These are phyloP conservation scores for Bryum argenteum DNA, from an alignment of 225 moss, liverwort and hornwort species.

Conservation along the genomic window DNA sequence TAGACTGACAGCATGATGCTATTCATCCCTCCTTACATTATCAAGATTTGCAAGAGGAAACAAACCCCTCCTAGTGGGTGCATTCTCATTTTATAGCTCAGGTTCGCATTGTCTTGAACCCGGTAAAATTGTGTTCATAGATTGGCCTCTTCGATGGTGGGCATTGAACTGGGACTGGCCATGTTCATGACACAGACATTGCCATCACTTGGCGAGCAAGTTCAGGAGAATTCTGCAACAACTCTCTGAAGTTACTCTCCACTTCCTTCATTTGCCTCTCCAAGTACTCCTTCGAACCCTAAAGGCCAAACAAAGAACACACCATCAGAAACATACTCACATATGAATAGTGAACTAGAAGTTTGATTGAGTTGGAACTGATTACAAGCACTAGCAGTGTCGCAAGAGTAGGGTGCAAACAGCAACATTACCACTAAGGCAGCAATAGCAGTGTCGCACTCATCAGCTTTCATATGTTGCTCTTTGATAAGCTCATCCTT, in stretches of 20 bases:
- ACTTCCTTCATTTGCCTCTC: conserved; percentile 99
- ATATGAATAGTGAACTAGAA: background rate
- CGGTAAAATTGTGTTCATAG: conserved; percentile 5
- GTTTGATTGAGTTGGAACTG: conserved; percentile 2
- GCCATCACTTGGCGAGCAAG: conserved; percentile 97
- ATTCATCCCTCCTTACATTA: conserved; percentile 17
- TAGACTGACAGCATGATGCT: conserved; percentile 16
- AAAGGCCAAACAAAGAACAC: conserved; percentile 22
- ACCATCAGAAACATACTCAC: conserved; percentile 24
- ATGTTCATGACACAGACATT: conserved; percentile 78
- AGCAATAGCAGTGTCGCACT: conserved; percentile 68
- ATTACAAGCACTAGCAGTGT: background rate
- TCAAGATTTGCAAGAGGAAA: conserved; percentile 16
- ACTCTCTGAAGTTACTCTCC: conserved; percentile 91
- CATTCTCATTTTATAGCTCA: conserved; percentile 18
- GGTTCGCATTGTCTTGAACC: conserved; percentile 25
- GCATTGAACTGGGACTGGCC: conserved; percentile 1
- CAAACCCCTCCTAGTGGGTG: conserved; percentile 18
- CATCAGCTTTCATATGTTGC: conserved; percentile 76
- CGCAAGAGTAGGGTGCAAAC: background rate
- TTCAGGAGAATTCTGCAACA: conserved; percentile 90
- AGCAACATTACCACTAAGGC: conserved; percentile 60
- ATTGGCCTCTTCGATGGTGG: conserved; percentile 13
- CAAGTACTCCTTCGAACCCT: conserved; percentile 90
- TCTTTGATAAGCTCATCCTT: conserved; percentile 72